phyloP scores from a whole-genome alignment of 345 rosid species.

The Melaleuca quinquenervia region DNA sequence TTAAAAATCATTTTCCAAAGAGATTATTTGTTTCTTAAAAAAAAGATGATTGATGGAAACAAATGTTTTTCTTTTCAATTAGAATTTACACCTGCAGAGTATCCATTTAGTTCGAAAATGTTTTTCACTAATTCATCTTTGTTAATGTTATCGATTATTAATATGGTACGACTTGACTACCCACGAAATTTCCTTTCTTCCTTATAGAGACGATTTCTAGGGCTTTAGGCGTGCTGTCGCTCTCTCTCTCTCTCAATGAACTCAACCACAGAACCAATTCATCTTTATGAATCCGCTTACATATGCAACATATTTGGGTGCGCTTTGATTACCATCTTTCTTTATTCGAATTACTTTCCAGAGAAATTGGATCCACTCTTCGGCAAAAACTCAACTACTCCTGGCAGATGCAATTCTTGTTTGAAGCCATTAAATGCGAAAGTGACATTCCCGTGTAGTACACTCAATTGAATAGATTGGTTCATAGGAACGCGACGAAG shows the following conservation, averaged over 20 bases:
- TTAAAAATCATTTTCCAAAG: not conserved
- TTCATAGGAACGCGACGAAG: not conserved
- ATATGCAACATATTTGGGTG: not conserved
- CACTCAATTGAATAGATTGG: not conserved
- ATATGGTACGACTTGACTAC: not conserved
- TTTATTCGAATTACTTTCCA: not conserved
- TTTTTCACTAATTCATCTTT: no score
- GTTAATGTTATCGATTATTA: no score
- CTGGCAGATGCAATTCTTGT: not conserved
- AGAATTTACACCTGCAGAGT: not conserved
- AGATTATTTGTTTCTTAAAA: not conserved
- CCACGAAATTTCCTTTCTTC: not conserved
- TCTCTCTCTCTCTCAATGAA: not conserved
- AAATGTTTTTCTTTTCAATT: not conserved
- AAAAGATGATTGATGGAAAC: not conserved
- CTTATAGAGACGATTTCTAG: not conserved
- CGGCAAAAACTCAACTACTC: not conserved
- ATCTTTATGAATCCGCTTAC: not conserved
- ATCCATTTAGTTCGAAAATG: not conserved
- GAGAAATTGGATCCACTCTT: not conserved
- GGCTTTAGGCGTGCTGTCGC: not conserved
- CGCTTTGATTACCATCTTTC: not conserved
- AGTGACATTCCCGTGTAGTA: not conserved
- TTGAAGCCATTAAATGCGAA: not conserved
- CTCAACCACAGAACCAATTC: not conserved